phyloP scores from a whole-genome alignment of 345 rosid genomes.

The Corchorus capsularis region DNA sequence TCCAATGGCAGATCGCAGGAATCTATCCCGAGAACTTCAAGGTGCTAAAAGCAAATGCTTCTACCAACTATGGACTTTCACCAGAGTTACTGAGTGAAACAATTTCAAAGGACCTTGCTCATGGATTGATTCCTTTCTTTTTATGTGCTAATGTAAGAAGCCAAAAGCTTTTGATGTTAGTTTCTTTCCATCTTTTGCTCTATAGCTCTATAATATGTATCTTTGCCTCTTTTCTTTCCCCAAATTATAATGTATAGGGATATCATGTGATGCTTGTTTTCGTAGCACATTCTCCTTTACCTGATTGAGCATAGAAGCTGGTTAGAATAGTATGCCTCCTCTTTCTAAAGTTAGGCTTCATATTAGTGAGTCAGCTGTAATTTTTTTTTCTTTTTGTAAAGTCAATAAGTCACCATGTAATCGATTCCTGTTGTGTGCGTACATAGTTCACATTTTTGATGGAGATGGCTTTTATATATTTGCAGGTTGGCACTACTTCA shows the following conservation, averaged over 20 bases:
- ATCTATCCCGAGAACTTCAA: slow-evolving; percentile 72
- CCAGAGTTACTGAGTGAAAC: slow-evolving; percentile 60
- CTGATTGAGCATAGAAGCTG: background rate
- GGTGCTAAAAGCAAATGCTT: slow-evolving; percentile 60
- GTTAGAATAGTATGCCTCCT: background rate
- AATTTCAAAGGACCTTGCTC: slow-evolving; percentile 64
- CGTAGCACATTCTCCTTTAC: background rate
- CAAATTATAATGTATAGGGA: background rate
- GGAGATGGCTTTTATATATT: slow-evolving; percentile 19
- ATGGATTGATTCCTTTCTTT: slow-evolving; percentile 79
- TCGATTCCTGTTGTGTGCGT: slow-evolving; percentile 11
- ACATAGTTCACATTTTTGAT: background rate
- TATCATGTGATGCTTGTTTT: slow-evolving; percentile 9
- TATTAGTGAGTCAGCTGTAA: background rate
- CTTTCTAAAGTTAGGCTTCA: background rate
- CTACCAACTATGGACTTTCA: slow-evolving; percentile 66
- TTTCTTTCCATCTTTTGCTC: background rate
- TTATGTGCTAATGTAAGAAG: slow-evolving; percentile 76
- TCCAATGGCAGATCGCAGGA: slow-evolving; percentile 68
- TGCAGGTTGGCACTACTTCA: slow-evolving; percentile 87
- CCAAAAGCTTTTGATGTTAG: background rate
- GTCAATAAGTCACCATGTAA: background rate
- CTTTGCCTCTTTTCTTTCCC: slow-evolving; percentile 17
- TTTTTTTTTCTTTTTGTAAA: too few relatives aligned
- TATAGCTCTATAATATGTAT: background rate